Evolutionary conservation across 306 rosid genomes (phyloP), one percentile per base, ranked within the genome.

Genomic region (Prunus armeniaca): DNA sequence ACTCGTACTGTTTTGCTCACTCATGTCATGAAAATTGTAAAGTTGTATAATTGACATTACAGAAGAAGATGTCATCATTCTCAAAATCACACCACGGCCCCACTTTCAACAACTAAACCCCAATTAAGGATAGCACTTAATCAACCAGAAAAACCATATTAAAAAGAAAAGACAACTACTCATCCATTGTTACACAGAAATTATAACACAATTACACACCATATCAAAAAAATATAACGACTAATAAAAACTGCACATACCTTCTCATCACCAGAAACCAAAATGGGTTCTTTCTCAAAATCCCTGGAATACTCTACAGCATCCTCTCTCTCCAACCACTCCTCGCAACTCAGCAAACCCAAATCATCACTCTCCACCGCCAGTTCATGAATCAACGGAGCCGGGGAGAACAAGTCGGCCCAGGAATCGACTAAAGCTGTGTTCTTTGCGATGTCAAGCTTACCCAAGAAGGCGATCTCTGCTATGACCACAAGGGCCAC

Each of bases 311-410:
- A 90, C 11, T 83, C 85, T n/a, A 87, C 93, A 75, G 87, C 85
- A 57, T 92, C 99, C 68, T 83, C 97, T 65, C 79, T 89, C 84
- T 91, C 96, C 86, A 95, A 83, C 97, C 97, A 95, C 47, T 79
- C 83, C 86, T 95, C 96, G 38, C 99, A 95, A 4, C 79, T 80
- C 67, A 66, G 86, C 51, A 78, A 71, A n/a, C 84, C 90, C 71
- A 83, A 76, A 75, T 47, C 74, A 71, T 77, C 89, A 68, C 14
- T 45, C 60, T 57, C 80, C 34, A 82, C 69, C 22, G 62, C 70
- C 74, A 64, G 65, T 58, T 63, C 86, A 18, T 70, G 82, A 9
- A 69, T 65, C 56, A 79, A 71, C 57, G 81, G 71, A 2, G 88
- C 52, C 51, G 84, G 82, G 63, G 83, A 75, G 89, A 96, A 88